Conservation (phyloP, 768 basidiomycete genomes). For the Hortiboletus campestris region DNA sequence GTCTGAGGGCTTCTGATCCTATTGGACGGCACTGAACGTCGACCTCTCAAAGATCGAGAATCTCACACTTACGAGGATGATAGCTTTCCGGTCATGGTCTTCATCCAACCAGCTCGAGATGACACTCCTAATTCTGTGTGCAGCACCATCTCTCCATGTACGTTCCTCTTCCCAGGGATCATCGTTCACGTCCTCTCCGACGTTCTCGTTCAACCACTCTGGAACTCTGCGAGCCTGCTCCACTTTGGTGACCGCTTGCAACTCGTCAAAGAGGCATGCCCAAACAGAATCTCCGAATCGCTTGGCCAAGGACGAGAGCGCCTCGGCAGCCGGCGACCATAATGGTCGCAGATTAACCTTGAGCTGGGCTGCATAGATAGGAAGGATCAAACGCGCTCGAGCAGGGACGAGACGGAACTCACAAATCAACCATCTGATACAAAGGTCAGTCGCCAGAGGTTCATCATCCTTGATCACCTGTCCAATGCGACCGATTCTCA, state of each 20-base stretch:
- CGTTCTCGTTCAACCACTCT: conserved; percentile 26
- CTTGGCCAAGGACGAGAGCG: conserved; percentile 50
- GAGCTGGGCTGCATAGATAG: conserved; percentile 60
- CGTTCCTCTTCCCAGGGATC: conserved; percentile 64
- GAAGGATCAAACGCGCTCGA: not conserved
- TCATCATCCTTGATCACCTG: conserved; percentile 58
- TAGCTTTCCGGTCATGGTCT: conserved; percentile 29
- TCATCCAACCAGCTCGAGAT: conserved; percentile 48
- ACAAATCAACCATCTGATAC: conserved; percentile 74
- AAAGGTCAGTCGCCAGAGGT: conserved; percentile 54
- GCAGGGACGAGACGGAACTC: conserved; percentile 17
- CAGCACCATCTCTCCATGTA: conserved; percentile 74
- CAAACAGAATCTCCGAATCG: conserved; percentile 74
- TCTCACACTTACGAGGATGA: conserved; percentile 32
- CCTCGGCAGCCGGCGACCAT: conserved; percentile 78
- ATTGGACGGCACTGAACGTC: not conserved
- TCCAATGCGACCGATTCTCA: conserved; percentile 72
- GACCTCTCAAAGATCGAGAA: not conserved
- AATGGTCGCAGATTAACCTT: conserved; percentile 92
- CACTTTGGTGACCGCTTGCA: conserved; percentile 37
- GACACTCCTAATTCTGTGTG: conserved; percentile 54
- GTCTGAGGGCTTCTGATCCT: conserved; percentile 44
- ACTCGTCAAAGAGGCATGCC: conserved; percentile 63
- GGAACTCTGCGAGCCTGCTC: conserved; percentile 6
- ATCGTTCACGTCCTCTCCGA: conserved; percentile 21